Evolutionary conservation across 176 grass and related monocot genomes (phyloP), one percentile per base, ranked within the genome.

Genomic region (Tillandsia fasciculata): DNA sequence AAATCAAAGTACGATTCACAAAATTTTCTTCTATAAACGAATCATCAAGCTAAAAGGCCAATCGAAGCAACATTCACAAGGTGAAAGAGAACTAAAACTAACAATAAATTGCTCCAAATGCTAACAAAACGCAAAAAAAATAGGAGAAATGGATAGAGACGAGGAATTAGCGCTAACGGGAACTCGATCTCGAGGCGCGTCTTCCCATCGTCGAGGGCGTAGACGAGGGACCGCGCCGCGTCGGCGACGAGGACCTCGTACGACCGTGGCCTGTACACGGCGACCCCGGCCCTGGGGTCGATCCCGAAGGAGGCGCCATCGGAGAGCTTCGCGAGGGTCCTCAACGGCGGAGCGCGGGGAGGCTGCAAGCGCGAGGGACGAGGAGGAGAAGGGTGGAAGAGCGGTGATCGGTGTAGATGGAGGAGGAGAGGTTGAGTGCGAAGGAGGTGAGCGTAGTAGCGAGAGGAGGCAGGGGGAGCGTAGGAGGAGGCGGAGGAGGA

Each of bases 171-270:
- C 0, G 67, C 83, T 68, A 42, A 97, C 89, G 93, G 93, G 83
- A 97, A 97, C 59, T 97, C 93, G 52, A 92, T 90, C 84, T 92
- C 93, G 74, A 96, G 86, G 56, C 93, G 88, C 2, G 79, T 89
- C 74, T 83, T 85, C 65, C 93, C 83, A 48, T 84, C 84, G 47
- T 83, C 88, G 52, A 96, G 73, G 65, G 93, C 93, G 52, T 53
- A 72, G 69, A 86, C 77, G 77, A 96, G 93, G 75, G 93, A 90
- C 78, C 82, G 81, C 2, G 89, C 77, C 14, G 89, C 93, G 53
- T 97, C 93, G 18, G 93, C 74, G 76, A 97, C 83, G 50, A 97
- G 86, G 42, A 92, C 89, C 58, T 97, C 84, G 79, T 97, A 97
- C 20, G 93, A 97, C 3, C 76, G 76, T 9, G 89, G 93, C 73